These are phyloP conservation scores for Boletus reticulatus DNA, from an alignment of 768 basidiomycete species.

Conservation along the genomic window DNA sequence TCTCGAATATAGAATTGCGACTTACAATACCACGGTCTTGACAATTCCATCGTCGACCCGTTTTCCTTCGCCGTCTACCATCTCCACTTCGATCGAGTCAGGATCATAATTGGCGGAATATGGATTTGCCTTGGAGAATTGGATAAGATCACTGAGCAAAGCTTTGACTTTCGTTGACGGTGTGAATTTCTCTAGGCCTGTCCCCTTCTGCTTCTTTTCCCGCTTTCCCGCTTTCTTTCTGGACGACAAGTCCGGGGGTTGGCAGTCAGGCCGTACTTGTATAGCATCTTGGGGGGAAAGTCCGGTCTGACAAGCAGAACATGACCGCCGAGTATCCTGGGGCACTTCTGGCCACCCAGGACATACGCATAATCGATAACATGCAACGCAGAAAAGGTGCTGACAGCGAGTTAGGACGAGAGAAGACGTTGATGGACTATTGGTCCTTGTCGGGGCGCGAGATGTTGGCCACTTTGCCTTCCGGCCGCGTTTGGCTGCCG, in stretches of 20 bases:
- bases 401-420: constrained; percentile 89
- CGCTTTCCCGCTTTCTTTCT: constrained; percentile 68
- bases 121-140: constrained; percentile 82
- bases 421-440: constrained; percentile 60
- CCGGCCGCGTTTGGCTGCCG: constrained; percentile 47
- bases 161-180: constrained; percentile 89
- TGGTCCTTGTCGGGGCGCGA: constrained; percentile 71
- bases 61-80: constrained; percentile 73
- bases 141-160: constrained; percentile 74
- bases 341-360: constrained; percentile 77
- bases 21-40: constrained; percentile 97
- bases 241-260: constrained; percentile 35
- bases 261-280: constrained; percentile 68
- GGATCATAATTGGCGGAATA: constrained; percentile 87
- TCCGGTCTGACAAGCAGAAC: constrained; percentile 73
- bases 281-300: constrained; percentile 75
- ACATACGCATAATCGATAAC: constrained; percentile 79
- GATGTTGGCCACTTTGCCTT: constrained; percentile 58
- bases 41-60: constrained; percentile 65
- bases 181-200: constrained; percentile 52
- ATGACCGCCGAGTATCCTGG: constrained; percentile 56
- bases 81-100: constrained; percentile 65
- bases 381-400: constrained; percentile 86
- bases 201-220: constrained; percentile 63
- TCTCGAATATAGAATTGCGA: constrained; percentile 21